A percentile compares a stretch with the other conserved stretches of the same genome.
Evolutionary conservation across 306 rosid species (phyloP).

Genomic region (Pyrus pyrifolia): DNA sequence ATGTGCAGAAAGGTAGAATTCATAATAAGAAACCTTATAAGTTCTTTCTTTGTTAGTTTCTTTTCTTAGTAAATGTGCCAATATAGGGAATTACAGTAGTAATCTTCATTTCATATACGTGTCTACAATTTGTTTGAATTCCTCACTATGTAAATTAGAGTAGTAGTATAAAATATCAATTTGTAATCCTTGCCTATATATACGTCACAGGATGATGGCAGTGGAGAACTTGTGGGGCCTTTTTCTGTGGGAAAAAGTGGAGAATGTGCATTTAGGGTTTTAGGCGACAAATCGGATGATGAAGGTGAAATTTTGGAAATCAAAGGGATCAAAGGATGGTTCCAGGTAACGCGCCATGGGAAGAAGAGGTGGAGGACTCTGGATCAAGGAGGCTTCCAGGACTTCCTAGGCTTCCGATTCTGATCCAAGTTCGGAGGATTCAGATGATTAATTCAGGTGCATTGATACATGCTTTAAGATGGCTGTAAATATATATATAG

Average conservation of each 20-base stretch:
- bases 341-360: not conserved
- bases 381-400: not conserved
- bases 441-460: not conserved
- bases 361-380: not conserved
- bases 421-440: not conserved
- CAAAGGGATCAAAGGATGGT: not conserved
- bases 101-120: not conserved
- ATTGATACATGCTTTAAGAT: not conserved
- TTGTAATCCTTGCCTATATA: not conserved
- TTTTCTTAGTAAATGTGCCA: not conserved
- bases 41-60: not conserved
- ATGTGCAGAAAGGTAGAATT: not conserved
- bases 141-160: not conserved
- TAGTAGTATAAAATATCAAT: not conserved
- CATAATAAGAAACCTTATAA: not conserved
- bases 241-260: not conserved
- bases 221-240: not conserved
- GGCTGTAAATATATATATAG: not conserved
- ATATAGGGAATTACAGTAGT: not conserved
- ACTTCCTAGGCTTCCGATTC: not conserved
- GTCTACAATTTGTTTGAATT: not conserved
- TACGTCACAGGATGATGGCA: not conserved
- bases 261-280: not conserved
- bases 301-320: not conserved
- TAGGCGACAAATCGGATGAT: not conserved